Evolutionary conservation across 192 early-diverging fungal genomes (phyloP).

Genomic region (Coemansia sp.): DNA sequence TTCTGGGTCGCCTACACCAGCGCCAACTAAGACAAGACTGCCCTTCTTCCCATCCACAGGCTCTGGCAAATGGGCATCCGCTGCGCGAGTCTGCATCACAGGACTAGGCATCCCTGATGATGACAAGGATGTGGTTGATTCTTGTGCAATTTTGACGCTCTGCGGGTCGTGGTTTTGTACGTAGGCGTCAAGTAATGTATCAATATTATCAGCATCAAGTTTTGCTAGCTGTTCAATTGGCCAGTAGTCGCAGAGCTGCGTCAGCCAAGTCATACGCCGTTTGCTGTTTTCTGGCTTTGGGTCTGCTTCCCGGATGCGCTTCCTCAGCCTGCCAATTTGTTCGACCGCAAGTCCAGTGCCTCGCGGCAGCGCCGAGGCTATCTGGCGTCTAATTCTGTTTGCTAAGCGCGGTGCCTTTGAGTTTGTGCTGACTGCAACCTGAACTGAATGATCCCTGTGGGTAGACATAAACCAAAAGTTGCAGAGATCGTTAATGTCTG

Average conservation of each 20-base stretch:
- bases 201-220: slow-evolving; percentile 62
- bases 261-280: slow-evolving; percentile 83
- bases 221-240: slow-evolving; percentile 69
- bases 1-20: slow-evolving; percentile 81
- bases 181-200: slow-evolving; percentile 64
- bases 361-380: slow-evolving; percentile 62
- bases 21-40: slow-evolving; percentile 70
- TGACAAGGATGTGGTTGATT: slow-evolving; percentile 6
- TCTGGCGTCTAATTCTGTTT: slow-evolving; percentile 70
- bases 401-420: slow-evolving; percentile 85
- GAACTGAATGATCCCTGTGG: slow-evolving; percentile 78
- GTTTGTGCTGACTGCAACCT: slow-evolving; percentile 87
- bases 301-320: slow-evolving; percentile 62
- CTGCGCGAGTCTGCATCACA: slow-evolving; percentile 6
- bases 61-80: neutral
- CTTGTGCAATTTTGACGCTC: slow-evolving; percentile 17
- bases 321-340: slow-evolving; percentile 64
- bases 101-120: slow-evolving; percentile 37
- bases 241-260: slow-evolving; percentile 81
- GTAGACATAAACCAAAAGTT: slow-evolving; percentile 94
- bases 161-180: slow-evolving; percentile 40
- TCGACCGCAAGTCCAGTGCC: slow-evolving; percentile 70
- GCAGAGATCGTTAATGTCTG: slow-evolving; percentile 86
- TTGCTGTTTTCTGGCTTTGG: slow-evolving; percentile 61
- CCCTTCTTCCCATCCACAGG: slow-evolving; percentile 28